Evolutionary conservation across 495 filamentous ascomycete genomes (phyloP).

Genomic region (Daldinia decipiens): DNA sequence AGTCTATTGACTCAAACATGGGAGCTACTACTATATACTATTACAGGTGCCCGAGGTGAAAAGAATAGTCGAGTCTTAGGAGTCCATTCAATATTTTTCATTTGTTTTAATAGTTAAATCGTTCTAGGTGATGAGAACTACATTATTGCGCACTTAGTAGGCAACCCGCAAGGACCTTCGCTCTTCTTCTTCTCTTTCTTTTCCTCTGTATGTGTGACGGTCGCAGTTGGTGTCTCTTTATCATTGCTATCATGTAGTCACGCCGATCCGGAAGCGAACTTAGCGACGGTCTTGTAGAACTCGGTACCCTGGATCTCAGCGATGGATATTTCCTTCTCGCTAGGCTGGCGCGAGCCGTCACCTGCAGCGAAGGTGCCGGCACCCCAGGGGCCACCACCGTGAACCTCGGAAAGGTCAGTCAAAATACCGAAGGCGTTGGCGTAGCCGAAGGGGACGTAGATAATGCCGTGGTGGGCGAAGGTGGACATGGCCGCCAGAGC

Average conservation of each 20-base stretch:
- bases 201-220: not conserved
- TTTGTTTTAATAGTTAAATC: not conserved
- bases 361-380: constrained; percentile 88
- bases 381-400: constrained; percentile 91
- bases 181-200: constrained; percentile 23
- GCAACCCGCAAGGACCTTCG: constrained; percentile 44
- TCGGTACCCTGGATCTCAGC: constrained; percentile 83
- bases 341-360: constrained; percentile 86
- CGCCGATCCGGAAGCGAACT: constrained; percentile 65
- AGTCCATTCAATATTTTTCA: not conserved
- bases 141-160: constrained; percentile 42
- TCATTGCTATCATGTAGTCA: constrained; percentile 83
- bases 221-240: constrained; percentile 8
- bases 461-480: constrained; percentile 90
- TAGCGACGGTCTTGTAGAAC: constrained; percentile 83
- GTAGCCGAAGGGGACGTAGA: constrained; percentile 95
- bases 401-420: constrained; percentile 75
- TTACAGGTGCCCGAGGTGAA: not conserved
- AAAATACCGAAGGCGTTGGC: constrained; percentile 77
- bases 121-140: constrained; percentile 14
- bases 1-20: too few relatives aligned
- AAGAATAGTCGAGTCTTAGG: not conserved
- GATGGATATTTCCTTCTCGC: constrained; percentile 75
- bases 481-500: constrained; percentile 85
- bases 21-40: too few relatives aligned